These are phyloP conservation scores for Acanthamoeba castellanii DNA, from an alignment of 208 protist genomes.

Conservation along the genomic window DNA sequence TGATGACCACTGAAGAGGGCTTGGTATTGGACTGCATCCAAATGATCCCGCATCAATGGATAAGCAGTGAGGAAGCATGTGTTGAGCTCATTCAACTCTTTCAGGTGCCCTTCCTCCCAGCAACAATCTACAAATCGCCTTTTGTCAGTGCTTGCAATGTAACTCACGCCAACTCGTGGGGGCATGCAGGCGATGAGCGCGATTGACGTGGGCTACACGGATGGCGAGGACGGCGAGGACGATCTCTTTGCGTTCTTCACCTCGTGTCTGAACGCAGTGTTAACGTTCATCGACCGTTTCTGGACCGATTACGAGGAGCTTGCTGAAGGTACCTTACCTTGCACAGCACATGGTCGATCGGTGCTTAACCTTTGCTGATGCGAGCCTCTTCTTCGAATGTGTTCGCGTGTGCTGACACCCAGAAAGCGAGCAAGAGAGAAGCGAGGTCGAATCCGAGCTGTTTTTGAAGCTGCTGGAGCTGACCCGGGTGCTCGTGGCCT, in stretches of 20 bases:
- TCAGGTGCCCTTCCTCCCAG: not conserved
- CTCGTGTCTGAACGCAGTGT: not conserved
- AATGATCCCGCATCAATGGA: too few species aligned
- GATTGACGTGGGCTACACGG: not conserved
- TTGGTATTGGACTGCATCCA: too few species aligned
- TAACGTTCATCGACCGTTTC: not conserved
- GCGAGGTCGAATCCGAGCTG: not conserved
- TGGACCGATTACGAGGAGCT: not conserved
- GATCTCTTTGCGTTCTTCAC: not conserved
- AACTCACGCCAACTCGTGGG: too few species aligned
- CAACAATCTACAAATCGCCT: too few species aligned
- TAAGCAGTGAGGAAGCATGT: too few species aligned
- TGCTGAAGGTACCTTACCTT: too few species aligned
- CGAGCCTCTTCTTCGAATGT: too few species aligned
- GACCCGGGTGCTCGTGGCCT: not conserved
- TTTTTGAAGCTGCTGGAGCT: not conserved
- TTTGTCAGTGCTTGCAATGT: not conserved
- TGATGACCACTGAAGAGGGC: too few species aligned
- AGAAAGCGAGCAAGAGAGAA: not conserved
- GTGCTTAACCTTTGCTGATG: not conserved
- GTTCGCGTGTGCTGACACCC: not conserved
- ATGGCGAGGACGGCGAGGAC: not conserved
- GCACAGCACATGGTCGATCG: too few species aligned
- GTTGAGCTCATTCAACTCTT: not conserved
- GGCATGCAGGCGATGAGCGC: not conserved